Percentiles rank a stretch among this genome's conserved stretches.
Conservation (phyloP, 1,284 basidiomycete genomes). For the Pseudozyma flocculosa region DNA sequence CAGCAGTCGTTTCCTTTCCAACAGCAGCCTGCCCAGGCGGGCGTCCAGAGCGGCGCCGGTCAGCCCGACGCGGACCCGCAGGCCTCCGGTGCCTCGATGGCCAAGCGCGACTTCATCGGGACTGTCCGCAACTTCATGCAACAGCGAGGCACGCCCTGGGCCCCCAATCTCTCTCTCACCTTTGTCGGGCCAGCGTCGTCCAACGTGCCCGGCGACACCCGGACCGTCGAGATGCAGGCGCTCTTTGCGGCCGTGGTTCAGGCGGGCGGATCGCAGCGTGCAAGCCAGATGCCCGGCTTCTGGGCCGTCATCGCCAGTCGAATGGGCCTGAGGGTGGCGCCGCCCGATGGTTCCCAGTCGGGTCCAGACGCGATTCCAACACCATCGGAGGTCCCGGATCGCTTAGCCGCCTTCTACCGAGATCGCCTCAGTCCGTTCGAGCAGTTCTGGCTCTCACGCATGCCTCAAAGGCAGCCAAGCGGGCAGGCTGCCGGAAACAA, state of each 20-base stretch:
- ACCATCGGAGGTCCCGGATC: conserved; percentile 45
- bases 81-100: not conserved
- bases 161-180: conserved; percentile 28
- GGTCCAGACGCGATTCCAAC: conserved; percentile 33
- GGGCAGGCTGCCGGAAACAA: conserved; percentile 13
- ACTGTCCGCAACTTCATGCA: conserved; percentile 48
- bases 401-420: conserved; percentile 43
- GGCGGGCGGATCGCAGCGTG: conserved; percentile 42
- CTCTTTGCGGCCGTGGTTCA: conserved; percentile 46
- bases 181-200: conserved; percentile 45
- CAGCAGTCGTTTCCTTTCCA: conserved; percentile 4
- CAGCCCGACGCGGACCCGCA: not conserved
- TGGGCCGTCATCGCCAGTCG: conserved; percentile 49
- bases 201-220: conserved; percentile 36
- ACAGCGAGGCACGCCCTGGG: conserved; percentile 41
- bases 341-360: conserved; percentile 24
- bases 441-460: conserved; percentile 48
- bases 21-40: not conserved
- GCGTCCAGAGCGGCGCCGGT: not conserved
- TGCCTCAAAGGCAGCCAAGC: conserved; percentile 30
- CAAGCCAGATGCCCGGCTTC: conserved; percentile 36
- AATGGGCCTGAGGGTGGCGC: conserved; percentile 43
- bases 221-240: conserved; percentile 43
- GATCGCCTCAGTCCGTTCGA: conserved; percentile 47
- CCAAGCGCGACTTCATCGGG: conserved; percentile 42